These are phyloP conservation scores for Morella rubra DNA, from an alignment of 306 rosid species.

Conservation along the genomic window DNA sequence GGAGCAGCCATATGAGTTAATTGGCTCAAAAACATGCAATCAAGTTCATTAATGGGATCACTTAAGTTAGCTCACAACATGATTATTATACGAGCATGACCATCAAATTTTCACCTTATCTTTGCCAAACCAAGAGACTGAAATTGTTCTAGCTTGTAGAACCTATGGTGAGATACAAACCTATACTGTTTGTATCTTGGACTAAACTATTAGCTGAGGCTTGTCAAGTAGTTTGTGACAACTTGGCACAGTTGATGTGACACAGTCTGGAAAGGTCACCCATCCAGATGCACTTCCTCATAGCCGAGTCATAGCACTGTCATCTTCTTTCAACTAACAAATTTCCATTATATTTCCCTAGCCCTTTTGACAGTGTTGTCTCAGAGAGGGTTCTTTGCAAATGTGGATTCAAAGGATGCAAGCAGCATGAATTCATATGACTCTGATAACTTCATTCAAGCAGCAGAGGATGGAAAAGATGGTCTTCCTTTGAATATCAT, in stretches of 20 bases:
- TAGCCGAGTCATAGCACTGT: slow-evolving; percentile 3
- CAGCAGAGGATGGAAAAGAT: slow-evolving; percentile 40
- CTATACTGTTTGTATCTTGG: background rate
- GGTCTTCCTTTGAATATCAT: slow-evolving; percentile 49
- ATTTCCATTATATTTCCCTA: slow-evolving; percentile 33
- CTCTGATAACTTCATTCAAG: slow-evolving; percentile 37
- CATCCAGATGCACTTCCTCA: background rate
- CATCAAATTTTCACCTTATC: background rate
- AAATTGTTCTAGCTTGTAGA: background rate
- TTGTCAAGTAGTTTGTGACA: background rate
- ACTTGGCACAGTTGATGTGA: background rate
- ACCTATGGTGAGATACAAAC: background rate
- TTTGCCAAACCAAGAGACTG: background rate
- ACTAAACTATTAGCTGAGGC: background rate
- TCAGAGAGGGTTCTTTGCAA: slow-evolving; percentile 57
- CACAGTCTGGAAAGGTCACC: background rate
- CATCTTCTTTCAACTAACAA: slow-evolving; percentile 28
- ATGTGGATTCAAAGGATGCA: slow-evolving; percentile 44
- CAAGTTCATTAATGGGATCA: background rate
- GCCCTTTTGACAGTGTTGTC: slow-evolving; percentile 80
- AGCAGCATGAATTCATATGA: slow-evolving; percentile 37
- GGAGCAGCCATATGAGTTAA: background rate
- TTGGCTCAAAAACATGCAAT: background rate
- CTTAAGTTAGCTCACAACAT: background rate
- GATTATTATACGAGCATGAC: background rate